Evolutionary conservation across 2,329 filamentous ascomycete genomes (phyloP).

Genomic region (Balansia obtecta): DNA sequence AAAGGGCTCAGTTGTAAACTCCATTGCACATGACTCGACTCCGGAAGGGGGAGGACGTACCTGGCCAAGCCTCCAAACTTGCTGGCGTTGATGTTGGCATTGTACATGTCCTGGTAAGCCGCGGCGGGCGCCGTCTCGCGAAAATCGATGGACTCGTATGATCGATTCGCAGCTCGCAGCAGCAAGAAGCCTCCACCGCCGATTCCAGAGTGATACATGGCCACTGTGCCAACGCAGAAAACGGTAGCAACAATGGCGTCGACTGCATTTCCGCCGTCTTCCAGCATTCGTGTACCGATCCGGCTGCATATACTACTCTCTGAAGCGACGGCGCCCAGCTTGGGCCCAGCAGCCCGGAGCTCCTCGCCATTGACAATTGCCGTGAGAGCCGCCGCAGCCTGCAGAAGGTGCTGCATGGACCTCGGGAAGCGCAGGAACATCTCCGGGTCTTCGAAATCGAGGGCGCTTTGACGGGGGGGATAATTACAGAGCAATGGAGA

Average conservation of each 20-base stretch:
- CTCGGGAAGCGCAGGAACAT: background rate
- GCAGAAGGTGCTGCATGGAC: background rate
- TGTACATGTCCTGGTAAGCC: slow-evolving; percentile 71
- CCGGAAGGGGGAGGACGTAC: slow-evolving; percentile 24
- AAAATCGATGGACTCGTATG: slow-evolving; percentile 75
- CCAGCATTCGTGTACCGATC: slow-evolving; percentile 44
- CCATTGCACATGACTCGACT: background rate
- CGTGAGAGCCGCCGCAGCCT: background rate
- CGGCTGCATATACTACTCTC: slow-evolving; percentile 46
- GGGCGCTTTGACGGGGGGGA: background rate
- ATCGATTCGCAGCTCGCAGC: slow-evolving; percentile 49
- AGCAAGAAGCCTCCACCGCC: slow-evolving; percentile 73
- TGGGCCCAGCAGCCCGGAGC: slow-evolving; percentile 6
- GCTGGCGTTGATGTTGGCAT: slow-evolving; percentile 50
- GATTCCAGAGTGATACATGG: slow-evolving; percentile 58
- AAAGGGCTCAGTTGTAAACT: background rate
- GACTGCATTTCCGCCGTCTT: slow-evolving; percentile 51
- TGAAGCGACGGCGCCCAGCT: slow-evolving; percentile 46
- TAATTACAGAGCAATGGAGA: background rate
- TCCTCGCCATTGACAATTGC: background rate
- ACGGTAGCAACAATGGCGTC: slow-evolving; percentile 54
- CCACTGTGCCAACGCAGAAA: slow-evolving; percentile 50
- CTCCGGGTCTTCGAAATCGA: background rate
- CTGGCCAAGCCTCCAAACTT: slow-evolving; percentile 58
- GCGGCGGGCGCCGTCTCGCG: slow-evolving; percentile 73